Base-by-base conservation (phyloP, 208 protist genomes). In the Leishmania amazonensis region DNA sequence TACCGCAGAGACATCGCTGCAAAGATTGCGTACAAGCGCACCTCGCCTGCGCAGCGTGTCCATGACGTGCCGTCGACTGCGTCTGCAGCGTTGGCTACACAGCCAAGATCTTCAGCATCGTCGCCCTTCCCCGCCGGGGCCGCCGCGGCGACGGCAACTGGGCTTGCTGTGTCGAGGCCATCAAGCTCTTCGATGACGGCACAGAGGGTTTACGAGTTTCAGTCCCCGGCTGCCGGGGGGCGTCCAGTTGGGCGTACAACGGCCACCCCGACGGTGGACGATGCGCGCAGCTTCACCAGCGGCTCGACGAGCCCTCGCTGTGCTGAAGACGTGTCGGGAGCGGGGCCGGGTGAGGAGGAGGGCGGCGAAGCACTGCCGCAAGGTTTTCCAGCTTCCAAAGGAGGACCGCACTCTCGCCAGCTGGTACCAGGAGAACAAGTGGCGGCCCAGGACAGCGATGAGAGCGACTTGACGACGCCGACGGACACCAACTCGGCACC, bases 401-500 rank as follows among this genome's bases (percentile, higher is more conserved):
- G 11, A 38, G 2, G 21, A 47, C 7, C 11, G 15, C 6, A n/a
- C 11, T 51, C 21, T 53, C 68, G n/a, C 68, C 7, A 73, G 38
- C 7, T 53, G 4, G 21, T 53, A 9, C 24, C 68, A 53, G 40
- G 21, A 24, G n/a, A 42, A 19, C n/a, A 76, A n/a, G 38, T 9
- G 53, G 31, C 8, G 35, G 28, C 0, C 57, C 31, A 60, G 51
- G 38, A 15, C 74, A 65, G 57, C n/a, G 31, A n/a, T 13, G 58
- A 31, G 40, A 81, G 72, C 54, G 60, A 75, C 51, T 76, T 72
- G 57, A 85, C 77, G 35, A 76, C 81, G 31, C 73, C 81, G 13
- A 85, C 77, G 11, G 82, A 81, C 78, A 81, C 82, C 8, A 85
- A 81, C 72, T 79, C 77, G 17, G 72, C 47, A 1, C 72, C 77